Evolutionary conservation across 2,329 filamentous ascomycete species (phyloP).

Genomic region (Colletotrichum liaoningense): DNA sequence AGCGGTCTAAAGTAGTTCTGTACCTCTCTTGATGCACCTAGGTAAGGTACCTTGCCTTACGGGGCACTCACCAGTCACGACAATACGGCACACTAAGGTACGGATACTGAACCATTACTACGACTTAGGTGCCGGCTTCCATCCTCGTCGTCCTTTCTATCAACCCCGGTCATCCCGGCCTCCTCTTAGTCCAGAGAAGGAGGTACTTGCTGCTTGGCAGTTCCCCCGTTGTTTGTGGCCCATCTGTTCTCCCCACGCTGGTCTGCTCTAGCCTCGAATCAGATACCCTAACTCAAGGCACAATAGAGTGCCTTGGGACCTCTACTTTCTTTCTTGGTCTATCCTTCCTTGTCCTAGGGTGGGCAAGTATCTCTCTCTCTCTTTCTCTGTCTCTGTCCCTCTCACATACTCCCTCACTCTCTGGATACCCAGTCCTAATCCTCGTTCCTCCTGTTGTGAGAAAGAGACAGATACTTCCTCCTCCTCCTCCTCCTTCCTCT

Average conservation of each 20-base stretch:
- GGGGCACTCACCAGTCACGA: not conserved
- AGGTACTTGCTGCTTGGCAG: slow-evolving; percentile 21
- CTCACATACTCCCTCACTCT: no score
- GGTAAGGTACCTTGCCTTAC: not conserved
- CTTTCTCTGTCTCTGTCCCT: no score
- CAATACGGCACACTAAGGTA: not conserved
- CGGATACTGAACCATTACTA: not conserved
- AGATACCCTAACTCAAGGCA: slow-evolving; percentile 17
- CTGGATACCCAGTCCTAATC: not conserved
- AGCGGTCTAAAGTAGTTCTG: not conserved
- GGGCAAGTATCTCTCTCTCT: slow-evolving; percentile 4
- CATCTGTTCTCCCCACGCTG: slow-evolving; percentile 15
- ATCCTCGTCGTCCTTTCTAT: not conserved
- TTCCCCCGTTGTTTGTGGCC: slow-evolving; percentile 15
- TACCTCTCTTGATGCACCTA: not conserved
- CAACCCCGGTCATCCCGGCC: slow-evolving; percentile 14
- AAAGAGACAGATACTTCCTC: slow-evolving; percentile 2
- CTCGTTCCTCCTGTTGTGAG: slow-evolving; percentile 7
- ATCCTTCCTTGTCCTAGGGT: not conserved
- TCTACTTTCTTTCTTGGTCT: not conserved
- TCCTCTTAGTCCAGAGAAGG: slow-evolving; percentile 15
- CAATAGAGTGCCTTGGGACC: not conserved
- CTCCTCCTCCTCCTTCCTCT: not conserved
- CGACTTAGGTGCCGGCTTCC: not conserved
- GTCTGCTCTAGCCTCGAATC: not conserved